Conservation (phyloP, 2,329 filamentous ascomycete genomes). For the Cladophialophora immunda region DNA sequence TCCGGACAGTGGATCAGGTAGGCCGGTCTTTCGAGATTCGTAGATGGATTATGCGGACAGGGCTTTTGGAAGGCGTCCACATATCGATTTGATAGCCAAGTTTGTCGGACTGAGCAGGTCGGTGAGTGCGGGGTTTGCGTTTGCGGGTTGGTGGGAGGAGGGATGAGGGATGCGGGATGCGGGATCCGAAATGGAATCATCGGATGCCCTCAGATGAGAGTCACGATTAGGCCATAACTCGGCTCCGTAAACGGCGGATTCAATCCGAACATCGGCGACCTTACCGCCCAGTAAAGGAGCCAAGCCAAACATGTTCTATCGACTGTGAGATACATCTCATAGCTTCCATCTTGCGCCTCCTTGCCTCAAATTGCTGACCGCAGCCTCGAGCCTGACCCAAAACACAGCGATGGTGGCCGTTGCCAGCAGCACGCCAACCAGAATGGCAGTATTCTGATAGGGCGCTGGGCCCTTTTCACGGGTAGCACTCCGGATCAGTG, state of each 20-base stretch:
- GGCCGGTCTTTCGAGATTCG: no score
- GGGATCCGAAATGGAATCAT: background rate
- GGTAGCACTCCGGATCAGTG: constrained; percentile 34
- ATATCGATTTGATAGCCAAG: background rate
- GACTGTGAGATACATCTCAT: background rate
- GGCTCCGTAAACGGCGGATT: background rate
- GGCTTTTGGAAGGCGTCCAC: no score
- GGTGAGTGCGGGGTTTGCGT: background rate
- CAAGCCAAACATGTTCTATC: no score
- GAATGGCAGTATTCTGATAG: constrained; percentile 43
- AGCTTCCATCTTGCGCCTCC: constrained; percentile 12
- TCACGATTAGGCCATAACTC: background rate
- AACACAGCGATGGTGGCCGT: constrained; percentile 43
- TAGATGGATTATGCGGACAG: no score
- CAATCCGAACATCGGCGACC: background rate
- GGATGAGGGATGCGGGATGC: background rate
- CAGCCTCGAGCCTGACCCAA: constrained; percentile 43
- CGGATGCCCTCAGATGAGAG: background rate
- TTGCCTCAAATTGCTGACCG: background rate
- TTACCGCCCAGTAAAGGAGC: no score
- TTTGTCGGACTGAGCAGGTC: background rate
- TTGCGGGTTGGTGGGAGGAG: no score
- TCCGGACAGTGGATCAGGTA: background rate
- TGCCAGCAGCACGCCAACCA: constrained; percentile 43
- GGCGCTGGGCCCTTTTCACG: constrained; percentile 41